Evolutionary conservation across 192 early-diverging fungal species (phyloP).

Genomic region (Ramicandelaber brevisporus): DNA sequence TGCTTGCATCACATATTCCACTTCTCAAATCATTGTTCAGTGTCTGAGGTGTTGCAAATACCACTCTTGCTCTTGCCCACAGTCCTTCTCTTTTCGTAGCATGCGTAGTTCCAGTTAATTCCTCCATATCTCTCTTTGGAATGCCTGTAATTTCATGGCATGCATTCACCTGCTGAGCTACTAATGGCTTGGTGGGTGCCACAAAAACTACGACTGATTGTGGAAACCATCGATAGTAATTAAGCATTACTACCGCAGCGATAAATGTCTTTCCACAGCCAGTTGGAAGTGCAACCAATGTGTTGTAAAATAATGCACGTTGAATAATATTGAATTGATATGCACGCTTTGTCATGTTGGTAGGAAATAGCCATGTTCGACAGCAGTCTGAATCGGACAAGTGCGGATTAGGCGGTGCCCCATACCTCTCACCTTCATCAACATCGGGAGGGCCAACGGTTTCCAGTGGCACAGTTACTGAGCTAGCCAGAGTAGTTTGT

Average conservation of each 20-base stretch:
- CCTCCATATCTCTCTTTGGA: slow-evolving; percentile 25
- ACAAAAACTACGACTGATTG: slow-evolving; percentile 61
- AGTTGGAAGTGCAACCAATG: slow-evolving; percentile 58
- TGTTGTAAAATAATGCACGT: slow-evolving; percentile 51
- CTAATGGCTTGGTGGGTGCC: slow-evolving; percentile 79
- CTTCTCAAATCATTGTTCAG: slow-evolving; percentile 58
- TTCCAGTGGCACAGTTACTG: too few relatives aligned
- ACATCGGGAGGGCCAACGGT: too few relatives aligned
- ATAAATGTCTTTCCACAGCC: slow-evolving; percentile 89
- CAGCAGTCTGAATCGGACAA: too few relatives aligned
- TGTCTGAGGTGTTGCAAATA: slow-evolving; percentile 74
- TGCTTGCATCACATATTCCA: slow-evolving; percentile 32
- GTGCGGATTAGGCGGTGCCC: too few relatives aligned
- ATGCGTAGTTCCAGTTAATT: slow-evolving; percentile 36
- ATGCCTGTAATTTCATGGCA: slow-evolving; percentile 63
- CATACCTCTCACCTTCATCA: too few relatives aligned
- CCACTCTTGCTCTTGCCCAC: slow-evolving; percentile 45
- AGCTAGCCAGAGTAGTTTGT: too few relatives aligned
- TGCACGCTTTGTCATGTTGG: too few relatives aligned
- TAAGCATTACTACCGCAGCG: slow-evolving; percentile 82
- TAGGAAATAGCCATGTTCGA: too few relatives aligned
- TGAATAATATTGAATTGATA: slow-evolving; percentile 78
- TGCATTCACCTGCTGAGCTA: slow-evolving; percentile 74
- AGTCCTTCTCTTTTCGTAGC: slow-evolving; percentile 19
- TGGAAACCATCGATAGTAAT: slow-evolving; percentile 81